Base-by-base conservation (phyloP, 805 yeast genomes). In the Saccharomycopsis oosterbeekiorum region DNA sequence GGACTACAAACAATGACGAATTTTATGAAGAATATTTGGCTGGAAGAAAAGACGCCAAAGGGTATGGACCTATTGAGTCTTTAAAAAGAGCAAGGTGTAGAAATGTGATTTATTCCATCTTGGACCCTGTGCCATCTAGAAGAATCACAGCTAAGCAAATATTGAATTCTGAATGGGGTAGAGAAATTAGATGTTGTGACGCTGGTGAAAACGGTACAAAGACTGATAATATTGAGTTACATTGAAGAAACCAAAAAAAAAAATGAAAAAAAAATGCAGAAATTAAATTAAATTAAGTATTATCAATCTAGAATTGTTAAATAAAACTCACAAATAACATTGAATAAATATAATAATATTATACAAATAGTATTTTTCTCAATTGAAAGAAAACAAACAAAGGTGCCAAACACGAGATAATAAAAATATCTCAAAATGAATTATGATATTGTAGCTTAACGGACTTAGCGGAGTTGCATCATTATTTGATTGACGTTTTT, bases 101-200 rank as follows among this genome's bases (percentile, higher is more conserved):
- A 59, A 93, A 93, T 69, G 98, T 93, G 50, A 87, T 94, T 62
- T 93, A 93, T 71, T 89, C 97, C 21, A 88, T 94, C 60, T 76
- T 94, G 67, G 98, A 94, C 70, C 99, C 99, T 0, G 84, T 86
- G 40, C 96, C 99, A 3, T 76, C 80, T 14, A 80, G 97, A 67
- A 80, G 98, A 70, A 88, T 94, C 65, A 92, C 88, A 29, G 96
- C 96, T 14, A 83, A 83, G 67, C 97, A 93, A 73, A 83, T 92
- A 34, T 76, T 94, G 70, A 91, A 88, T 69, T 86, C 94, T 71
- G 98, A 94, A 73, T 93, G 98, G 98, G 96, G 96, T 0, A 77
- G 97, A 62, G 96, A 89, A 70, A 91, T 93, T 65, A 79, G 76
- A 62, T 84, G 89, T 34, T 91, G 97, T 71, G 84, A 80, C 41